A percentile compares a stretch with the other conserved stretches of the same genome.
phyloP scores from a whole-genome alignment of 768 basidiomycete genomes.

The Amanita polypyramis region DNA sequence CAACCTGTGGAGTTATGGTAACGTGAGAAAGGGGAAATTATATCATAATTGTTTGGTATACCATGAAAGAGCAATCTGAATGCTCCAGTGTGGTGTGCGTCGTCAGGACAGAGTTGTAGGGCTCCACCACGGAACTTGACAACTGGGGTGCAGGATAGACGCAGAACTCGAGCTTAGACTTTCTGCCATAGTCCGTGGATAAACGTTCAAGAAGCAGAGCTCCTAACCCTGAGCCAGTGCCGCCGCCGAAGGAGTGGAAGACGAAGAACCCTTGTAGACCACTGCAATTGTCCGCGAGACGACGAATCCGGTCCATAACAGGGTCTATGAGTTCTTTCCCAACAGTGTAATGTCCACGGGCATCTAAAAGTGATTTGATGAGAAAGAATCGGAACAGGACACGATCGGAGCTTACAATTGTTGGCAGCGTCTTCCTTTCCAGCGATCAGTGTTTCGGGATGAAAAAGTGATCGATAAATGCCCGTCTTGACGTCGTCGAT shows the following conservation, averaged over 20 bases:
- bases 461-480: constrained; percentile 88
- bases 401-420: constrained; percentile 65
- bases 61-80: constrained; percentile 99
- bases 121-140: constrained; percentile 93
- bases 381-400: constrained; percentile 6
- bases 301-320: constrained; percentile 92
- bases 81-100: constrained; percentile 98
- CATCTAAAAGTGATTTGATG: constrained; percentile 43
- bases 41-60: constrained; percentile 16
- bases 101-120: constrained; percentile 94
- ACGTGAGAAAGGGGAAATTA: not conserved
- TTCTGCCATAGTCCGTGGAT: constrained; percentile 97
- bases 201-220: constrained; percentile 92
- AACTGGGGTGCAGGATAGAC: constrained; percentile 92
- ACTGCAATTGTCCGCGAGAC: constrained; percentile 90
- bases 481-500: constrained; percentile 94
- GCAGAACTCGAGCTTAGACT: constrained; percentile 96
- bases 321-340: constrained; percentile 97
- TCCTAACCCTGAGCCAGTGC: constrained; percentile 97
- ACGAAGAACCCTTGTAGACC: constrained; percentile 99
- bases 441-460: constrained; percentile 93
- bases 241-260: constrained; percentile 99
- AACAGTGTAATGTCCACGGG: constrained; percentile 96
- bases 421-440: constrained; percentile 99
- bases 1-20: constrained; percentile 33